Evolutionary conservation across 2,329 filamentous ascomycete species (phyloP), one percentile per base, ranked within the genome.

Genomic region (Simplicillium sp.): DNA sequence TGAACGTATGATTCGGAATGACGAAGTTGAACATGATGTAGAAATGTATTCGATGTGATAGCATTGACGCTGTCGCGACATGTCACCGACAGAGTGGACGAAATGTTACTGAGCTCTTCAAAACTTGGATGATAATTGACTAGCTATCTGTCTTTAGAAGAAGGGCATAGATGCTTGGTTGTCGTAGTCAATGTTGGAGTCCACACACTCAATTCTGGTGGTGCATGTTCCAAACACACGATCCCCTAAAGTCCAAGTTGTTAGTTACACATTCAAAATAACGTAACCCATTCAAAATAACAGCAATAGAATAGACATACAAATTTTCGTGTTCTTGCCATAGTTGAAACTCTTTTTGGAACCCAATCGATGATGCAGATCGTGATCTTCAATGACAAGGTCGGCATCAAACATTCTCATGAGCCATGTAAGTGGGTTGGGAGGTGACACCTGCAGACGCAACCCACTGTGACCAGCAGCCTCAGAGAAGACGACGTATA

Each of bases 401-500:
- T 68, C 64, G 29, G 40, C 39, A 7, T 56, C 50, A 11, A 65
- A 46, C 6, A 51, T 28, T 34, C 50, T 48, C 14, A 67, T 46
- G 3, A 65, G 39, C 52, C 54, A 61, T 13, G 49, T 55, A 16
- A 64, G 42, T 0, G 61, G 55, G 1, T 54, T 54, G 0, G 64
- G 60, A 1, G 59, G 54, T 1, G 52, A 54, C 1, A 54, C 48
- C 36, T 58, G 57, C 7, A 67, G 36, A 2, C 65, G 58, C n/a
- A 67, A 40, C 0, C 63, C 62, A 15, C 55, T 60, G 40, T 66
- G 62, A 6, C 62, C 62, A 16, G 51, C 48, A 7, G 64, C 39
- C 43, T 66, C 63, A n/a, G 60, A 48, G 48, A 58, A 68, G 7
- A 62, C 53, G 17, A 68, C 53, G 37, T 65, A 68, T 40, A 62